Evolutionary conservation across 768 basidiomycete genomes (phyloP), one percentile per base, ranked within the genome.

Genomic region (Mycena leptocephala): DNA sequence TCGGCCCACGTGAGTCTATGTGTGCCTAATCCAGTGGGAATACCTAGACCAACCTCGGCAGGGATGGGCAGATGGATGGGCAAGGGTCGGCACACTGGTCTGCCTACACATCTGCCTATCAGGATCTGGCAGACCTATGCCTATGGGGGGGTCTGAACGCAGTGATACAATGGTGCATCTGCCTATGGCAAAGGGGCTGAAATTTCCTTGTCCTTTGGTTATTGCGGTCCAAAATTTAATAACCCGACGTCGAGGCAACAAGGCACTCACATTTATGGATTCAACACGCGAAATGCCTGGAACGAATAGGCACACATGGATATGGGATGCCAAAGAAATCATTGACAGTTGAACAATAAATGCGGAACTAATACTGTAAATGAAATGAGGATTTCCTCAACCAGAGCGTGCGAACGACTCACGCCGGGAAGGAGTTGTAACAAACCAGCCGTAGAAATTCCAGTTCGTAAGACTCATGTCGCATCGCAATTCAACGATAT

Each of bases 321-420:
- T 7, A 33, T 32, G 22, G 5, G 14, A 33, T 9, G 35, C 13
- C 9, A 18, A 37, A 35, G 13, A 24, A n/a, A 5, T 24, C 53
- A n/a, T n/a, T n/a, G n/a, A 75, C 67, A 75, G 14, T 32, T 75
- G 74, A 56, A 75, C 74, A 24, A 43, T n/a, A 48, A 76, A 76
- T 3, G 66, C 76, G 11, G 62, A 63, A 32, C n/a, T 72, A 61
- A 43, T 74, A 77, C 76, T 77, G 59, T n/a, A 9, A 26, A 51
- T 1, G 7, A 0, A 61, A 7, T 48, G 14, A 53, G 46, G n/a
- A 66, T 5, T 10, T 22, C 48, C 1, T 24, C 24, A 16, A 43
- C 20, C 13, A 8, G 3, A n/a, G 7, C 1, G 20, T 14, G 59
- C 14, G 10, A 22, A 64, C 28, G 3, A 67, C 69, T 53, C 28